phyloP scores from a whole-genome alignment of 352 stramenopile genomes.

The Albugo laibachii region DNA sequence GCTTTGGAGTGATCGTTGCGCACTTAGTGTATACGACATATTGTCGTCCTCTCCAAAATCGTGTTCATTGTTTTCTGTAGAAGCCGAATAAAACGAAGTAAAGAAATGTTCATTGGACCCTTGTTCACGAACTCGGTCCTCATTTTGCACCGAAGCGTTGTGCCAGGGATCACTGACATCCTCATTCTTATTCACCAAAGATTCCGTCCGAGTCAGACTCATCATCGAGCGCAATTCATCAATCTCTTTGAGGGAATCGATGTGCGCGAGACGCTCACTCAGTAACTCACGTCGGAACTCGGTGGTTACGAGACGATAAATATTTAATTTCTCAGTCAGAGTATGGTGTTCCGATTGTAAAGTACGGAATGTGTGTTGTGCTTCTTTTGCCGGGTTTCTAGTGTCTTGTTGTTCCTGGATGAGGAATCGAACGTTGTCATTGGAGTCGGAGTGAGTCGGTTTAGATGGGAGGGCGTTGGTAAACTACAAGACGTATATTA shows the following conservation, averaged over 20 bases:
- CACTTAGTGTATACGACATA: conserved; percentile 9
- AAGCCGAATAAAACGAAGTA: conserved; percentile 31
- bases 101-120: conserved; percentile 21
- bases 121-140: too few species aligned
- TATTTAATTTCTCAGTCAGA: conserved; percentile 20
- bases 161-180: too few species aligned
- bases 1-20: conserved; percentile 30
- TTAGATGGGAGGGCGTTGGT: too few species aligned
- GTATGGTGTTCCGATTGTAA: conserved; percentile 35
- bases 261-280: conserved; percentile 50
- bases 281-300: conserved; percentile 61
- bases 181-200: background rate
- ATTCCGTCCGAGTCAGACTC: conserved; percentile 6
- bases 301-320: conserved; percentile 29
- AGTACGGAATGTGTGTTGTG: conserved; percentile 20
- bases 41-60: conserved; percentile 27
- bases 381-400: conserved; percentile 8
- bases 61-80: conserved; percentile 5
- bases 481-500: too few species aligned
- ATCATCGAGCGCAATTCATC: conserved; percentile 20
- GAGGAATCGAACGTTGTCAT: background rate
- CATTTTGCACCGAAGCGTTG: too few species aligned
- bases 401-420: conserved; percentile 11
- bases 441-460: background rate
- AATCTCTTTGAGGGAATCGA: conserved; percentile 44